phyloP scores from a whole-genome alignment of 495 filamentous ascomycete genomes.

The Penicillium turbatum region DNA sequence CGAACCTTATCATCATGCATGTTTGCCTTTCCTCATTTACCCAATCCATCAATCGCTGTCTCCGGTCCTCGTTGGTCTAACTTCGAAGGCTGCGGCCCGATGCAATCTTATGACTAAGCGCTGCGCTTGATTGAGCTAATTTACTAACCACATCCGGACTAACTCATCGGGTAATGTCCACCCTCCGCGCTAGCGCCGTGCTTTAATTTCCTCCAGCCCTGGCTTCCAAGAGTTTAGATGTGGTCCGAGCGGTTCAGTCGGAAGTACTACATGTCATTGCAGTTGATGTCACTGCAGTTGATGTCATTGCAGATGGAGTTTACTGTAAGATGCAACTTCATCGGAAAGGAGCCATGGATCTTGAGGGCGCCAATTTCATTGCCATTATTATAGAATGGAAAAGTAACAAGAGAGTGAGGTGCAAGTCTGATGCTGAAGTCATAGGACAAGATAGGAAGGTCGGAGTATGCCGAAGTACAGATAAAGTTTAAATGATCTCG shows the following conservation, averaged over 20 bases:
- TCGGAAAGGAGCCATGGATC: too few species aligned
- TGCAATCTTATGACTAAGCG: not conserved
- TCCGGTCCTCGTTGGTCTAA: not conserved
- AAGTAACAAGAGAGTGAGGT: not conserved
- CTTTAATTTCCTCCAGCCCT: not conserved
- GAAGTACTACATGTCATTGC: not conserved
- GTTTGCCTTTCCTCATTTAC: too few species aligned
- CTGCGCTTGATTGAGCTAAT: slow-evolving; percentile 34
- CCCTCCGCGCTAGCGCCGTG: not conserved
- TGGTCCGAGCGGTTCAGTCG: not conserved
- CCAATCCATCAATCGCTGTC: not conserved
- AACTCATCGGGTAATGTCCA: slow-evolving; percentile 5
- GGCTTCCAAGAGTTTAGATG: not conserved
- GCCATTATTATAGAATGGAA: too few species aligned
- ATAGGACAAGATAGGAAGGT: not conserved
- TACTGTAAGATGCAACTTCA: too few species aligned
- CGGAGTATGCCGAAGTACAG: not conserved
- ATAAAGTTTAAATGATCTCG: too few species aligned
- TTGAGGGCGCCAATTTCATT: not conserved
- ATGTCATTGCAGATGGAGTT: not conserved
- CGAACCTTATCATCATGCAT: too few species aligned
- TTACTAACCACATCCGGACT: slow-evolving; percentile 21
- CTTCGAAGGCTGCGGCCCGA: not conserved
- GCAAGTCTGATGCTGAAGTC: not conserved
- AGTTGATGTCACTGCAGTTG: too few species aligned